Percentiles rank a stretch among this genome's conserved stretches.
Evolutionary conservation across 2,329 filamentous ascomycete genomes (phyloP).

Genomic region (Aspergillus vadensis): DNA sequence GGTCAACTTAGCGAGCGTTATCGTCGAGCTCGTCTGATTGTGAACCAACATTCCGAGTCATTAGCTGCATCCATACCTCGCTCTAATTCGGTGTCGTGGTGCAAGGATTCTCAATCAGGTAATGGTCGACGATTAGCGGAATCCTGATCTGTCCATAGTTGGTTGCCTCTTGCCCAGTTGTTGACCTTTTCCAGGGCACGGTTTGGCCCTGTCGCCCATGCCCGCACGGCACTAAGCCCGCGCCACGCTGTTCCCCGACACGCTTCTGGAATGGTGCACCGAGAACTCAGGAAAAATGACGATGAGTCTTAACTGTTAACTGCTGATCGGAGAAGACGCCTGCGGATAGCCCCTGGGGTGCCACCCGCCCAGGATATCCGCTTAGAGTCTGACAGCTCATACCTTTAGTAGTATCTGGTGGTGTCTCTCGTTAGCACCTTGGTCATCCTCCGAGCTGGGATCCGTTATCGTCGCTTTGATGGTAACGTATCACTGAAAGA

Average conservation of each 20-base stretch:
- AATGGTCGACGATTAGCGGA: neutral
- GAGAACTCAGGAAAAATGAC: neutral
- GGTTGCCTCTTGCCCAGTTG: conserved; percentile 4
- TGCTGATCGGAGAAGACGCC: neutral
- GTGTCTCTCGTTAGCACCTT: conserved; percentile 9
- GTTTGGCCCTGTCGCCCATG: conserved; percentile 1
- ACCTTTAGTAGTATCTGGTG: neutral
- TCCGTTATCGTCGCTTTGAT: neutral
- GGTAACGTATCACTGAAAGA: neutral
- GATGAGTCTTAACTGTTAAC: neutral
- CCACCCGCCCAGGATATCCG: neutral
- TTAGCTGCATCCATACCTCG: neutral
- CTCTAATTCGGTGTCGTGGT: neutral
- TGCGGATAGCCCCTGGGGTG: neutral
- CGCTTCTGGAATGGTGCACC: conserved; percentile 2
- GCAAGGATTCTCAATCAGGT: neutral
- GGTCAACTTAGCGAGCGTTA: conserved; percentile 1
- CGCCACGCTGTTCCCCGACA: conserved; percentile 7
- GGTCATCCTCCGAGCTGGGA: conserved; percentile 7
- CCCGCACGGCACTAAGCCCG: conserved; percentile 1
- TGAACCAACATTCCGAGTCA: conserved; percentile 1
- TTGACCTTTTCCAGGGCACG: neutral
- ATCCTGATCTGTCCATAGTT: neutral
- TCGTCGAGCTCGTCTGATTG: neutral
- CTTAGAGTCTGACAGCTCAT: conserved; percentile 7